Evolutionary conservation across 2,329 filamentous ascomycete genomes (phyloP).

Genomic region (Colletotrichum paranaense): DNA sequence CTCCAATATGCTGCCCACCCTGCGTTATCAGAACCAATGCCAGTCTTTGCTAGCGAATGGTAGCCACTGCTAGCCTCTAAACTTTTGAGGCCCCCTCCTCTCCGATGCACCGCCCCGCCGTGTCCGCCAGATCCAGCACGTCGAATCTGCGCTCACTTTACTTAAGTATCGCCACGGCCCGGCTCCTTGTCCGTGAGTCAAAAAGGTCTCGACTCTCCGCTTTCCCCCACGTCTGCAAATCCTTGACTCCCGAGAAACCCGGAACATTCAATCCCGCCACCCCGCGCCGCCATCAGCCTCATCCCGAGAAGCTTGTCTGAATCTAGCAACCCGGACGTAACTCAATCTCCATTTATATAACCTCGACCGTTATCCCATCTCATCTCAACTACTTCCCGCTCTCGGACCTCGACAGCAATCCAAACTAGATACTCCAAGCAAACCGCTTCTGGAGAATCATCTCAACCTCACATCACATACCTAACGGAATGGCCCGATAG

Average conservation of each 20-base stretch:
- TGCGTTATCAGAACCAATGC: slow-evolving; percentile 24
- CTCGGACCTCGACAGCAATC: background rate
- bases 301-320: slow-evolving; percentile 11
- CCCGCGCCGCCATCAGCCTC: slow-evolving; percentile 20
- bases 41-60: background rate
- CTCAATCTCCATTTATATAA: background rate
- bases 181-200: slow-evolving; percentile 23
- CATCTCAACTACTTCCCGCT: background rate
- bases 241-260: slow-evolving; percentile 11
- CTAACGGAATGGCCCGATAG: slow-evolving; percentile 35
- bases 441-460: background rate
- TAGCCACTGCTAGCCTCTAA: background rate
- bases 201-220: slow-evolving; percentile 14
- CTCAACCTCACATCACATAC: slow-evolving; percentile 2
- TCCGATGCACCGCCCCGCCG: slow-evolving; percentile 29
- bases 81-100: slow-evolving; percentile 35
- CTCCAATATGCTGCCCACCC: slow-evolving; percentile 5
- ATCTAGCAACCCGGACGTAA: slow-evolving; percentile 4
- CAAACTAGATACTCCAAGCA: background rate
- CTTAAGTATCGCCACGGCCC: slow-evolving; percentile 32
- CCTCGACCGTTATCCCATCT: background rate
- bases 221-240: slow-evolving; percentile 7
- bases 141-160: slow-evolving; percentile 15
- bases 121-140: slow-evolving; percentile 20
- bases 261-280: slow-evolving; percentile 1